A percentile compares a stretch with the other conserved stretches of the same genome.
Evolutionary conservation across 1,139 yeast species (phyloP).

Genomic region (Zygosaccharomyces sapae): DNA sequence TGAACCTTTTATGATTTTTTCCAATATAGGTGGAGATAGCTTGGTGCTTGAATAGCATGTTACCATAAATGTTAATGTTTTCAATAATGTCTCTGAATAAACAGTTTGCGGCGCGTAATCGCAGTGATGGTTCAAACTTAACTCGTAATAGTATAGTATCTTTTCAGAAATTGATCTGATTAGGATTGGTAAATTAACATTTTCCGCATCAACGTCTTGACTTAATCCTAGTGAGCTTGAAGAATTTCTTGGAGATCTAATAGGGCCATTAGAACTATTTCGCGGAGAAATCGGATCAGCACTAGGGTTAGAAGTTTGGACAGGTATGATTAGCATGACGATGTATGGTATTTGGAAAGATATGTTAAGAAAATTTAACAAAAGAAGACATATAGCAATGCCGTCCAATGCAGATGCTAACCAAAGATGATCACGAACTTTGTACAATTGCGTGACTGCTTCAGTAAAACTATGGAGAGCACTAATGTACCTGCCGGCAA

Average conservation of each 20-base stretch:
- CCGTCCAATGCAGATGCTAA: constrained; percentile 83
- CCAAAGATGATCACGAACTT: constrained; percentile 79
- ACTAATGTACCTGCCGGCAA: constrained; percentile 73
- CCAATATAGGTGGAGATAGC: constrained; percentile 43
- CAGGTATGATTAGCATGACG: constrained; percentile 33
- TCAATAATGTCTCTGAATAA: constrained; percentile 64
- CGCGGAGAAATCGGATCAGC: constrained; percentile 19
- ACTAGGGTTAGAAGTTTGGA: constrained; percentile 31
- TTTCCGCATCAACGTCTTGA: constrained; percentile 24
- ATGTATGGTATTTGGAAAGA: constrained; percentile 59
- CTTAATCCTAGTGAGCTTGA: constrained; percentile 22
- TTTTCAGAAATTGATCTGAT: constrained; percentile 49
- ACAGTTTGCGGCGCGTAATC: constrained; percentile 83
- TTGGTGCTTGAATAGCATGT: constrained; percentile 50
- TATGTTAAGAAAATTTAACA: constrained; percentile 56
- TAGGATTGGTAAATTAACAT: constrained; percentile 43
- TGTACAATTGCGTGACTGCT: constrained; percentile 55
- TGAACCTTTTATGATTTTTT: constrained; percentile 27
- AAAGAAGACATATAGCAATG: constrained; percentile 58
- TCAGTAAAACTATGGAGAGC: constrained; percentile 73
- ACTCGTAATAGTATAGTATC: constrained; percentile 53
- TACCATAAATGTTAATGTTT: constrained; percentile 61
- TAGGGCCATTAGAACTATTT: constrained; percentile 31
- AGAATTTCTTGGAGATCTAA: constrained; percentile 44
- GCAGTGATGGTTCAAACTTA: constrained; percentile 56